Evolutionary conservation across 495 filamentous ascomycete species (phyloP), one percentile per base, ranked within the genome.

Genomic region (Beverwykella pulmonaria): DNA sequence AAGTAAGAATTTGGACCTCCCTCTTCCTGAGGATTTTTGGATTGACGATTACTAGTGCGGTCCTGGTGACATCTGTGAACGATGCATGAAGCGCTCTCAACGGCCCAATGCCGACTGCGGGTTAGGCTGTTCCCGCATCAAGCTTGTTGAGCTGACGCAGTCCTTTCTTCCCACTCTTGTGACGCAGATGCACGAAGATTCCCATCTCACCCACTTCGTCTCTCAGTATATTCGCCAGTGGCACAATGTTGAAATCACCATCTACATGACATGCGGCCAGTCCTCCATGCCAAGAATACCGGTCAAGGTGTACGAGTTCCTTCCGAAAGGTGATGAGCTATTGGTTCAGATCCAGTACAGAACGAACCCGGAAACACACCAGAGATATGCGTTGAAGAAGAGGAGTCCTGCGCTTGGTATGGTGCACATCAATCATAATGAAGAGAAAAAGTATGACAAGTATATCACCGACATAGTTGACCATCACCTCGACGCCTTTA

Each of bases 341-440:
- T 41, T 74, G 23, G 29, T 44, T 0, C 71, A 75, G 49, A 68
- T 70, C 20, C 76, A 77, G 60, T 77, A 76, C 63, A 59, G 71
- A 0, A 75, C 69, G 30, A 59, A 77, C 32, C 48, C 41, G 0
- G n/a, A 14, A 1, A 75, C 75, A 0, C 56, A 65, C 5, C 12
- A 61, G 12, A 39, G 46, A 5, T 26, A 52, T 4, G 48, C 39
- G 12, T 25, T 48, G 22, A 55, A 48, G 14, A 76, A 74, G 55
- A 48, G 49, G n/a, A 77, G 75, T 34, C 76, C 76, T 14, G 75
- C 76, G 14, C 61, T 79, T 19, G 76, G 68, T 10, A 70, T 79
- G 67, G 47, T 70, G 36, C 66, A 73, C 44, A 65, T 77, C 39
- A 70, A 79, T 52, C 57, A 67, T 19, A 70, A 73, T 25, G 74